phyloP scores from a whole-genome alignment of 768 basidiomycete genomes.

The Cystofilobasidium macerans region DNA sequence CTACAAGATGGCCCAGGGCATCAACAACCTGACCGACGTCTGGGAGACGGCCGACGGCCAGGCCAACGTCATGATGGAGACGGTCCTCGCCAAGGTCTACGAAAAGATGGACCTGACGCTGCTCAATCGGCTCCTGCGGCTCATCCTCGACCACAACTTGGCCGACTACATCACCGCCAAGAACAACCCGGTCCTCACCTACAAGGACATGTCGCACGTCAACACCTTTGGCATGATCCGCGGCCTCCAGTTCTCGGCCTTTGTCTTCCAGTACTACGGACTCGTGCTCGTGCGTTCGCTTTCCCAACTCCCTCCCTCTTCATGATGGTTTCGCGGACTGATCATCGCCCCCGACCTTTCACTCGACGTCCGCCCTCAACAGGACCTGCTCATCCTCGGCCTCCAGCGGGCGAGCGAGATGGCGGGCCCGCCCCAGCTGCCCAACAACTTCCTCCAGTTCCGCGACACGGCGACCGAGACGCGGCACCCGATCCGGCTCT shows the following conservation, averaged over 20 bases:
- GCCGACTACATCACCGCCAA: constrained; percentile 99
- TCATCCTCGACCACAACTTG: constrained; percentile 96
- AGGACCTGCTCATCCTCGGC: constrained; percentile 89
- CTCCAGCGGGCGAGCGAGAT: constrained; percentile 97
- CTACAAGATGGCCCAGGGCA: constrained; percentile 87
- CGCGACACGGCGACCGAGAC: constrained; percentile 91
- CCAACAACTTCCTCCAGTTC: constrained; percentile 96
- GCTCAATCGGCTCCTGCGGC: constrained; percentile 84
- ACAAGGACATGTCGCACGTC: constrained; percentile 36
- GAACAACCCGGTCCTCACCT: constrained; percentile 53
- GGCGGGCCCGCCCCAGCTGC: constrained; percentile 94
- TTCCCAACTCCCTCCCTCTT: background rate
- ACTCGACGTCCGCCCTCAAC: constrained; percentile 48
- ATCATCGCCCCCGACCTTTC: background rate
- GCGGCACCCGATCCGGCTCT: constrained; percentile 92
- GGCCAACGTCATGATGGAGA: constrained; percentile 98
- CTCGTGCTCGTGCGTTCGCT: constrained; percentile 19
- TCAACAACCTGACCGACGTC: constrained; percentile 94
- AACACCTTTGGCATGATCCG: constrained; percentile 95
- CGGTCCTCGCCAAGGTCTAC: constrained; percentile 91
- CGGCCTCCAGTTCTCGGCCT: constrained; percentile 94
- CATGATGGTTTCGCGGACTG: background rate
- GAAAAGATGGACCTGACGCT: constrained; percentile 97
- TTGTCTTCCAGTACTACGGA: constrained; percentile 82
- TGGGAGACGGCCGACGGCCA: constrained; percentile 99